These are phyloP conservation scores for Dujonia santamariae DNA, from an alignment of 1,139 yeast species.

Conservation along the genomic window DNA sequence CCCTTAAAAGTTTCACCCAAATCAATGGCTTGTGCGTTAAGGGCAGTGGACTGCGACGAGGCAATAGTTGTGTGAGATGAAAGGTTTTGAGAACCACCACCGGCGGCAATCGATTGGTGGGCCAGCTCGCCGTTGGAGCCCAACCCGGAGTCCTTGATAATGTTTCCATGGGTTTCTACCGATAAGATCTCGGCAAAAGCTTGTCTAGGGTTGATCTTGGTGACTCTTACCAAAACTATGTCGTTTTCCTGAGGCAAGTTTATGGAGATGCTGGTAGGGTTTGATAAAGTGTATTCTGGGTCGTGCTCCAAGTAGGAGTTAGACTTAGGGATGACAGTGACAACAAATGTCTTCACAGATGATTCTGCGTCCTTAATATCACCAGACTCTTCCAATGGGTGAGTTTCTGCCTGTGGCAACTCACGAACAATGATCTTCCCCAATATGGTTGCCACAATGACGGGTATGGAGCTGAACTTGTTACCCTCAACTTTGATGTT, in stretches of 20 bases:
- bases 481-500: constrained; percentile 24
- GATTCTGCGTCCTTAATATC: background rate
- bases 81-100: constrained; percentile 53
- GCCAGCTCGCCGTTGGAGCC: constrained; percentile 58
- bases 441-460: constrained; percentile 64
- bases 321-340: constrained; percentile 28
- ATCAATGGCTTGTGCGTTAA: constrained; percentile 52
- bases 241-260: constrained; percentile 84
- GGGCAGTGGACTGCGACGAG: constrained; percentile 30
- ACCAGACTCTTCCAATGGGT: background rate
- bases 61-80: constrained; percentile 47
- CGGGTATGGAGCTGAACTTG: constrained; percentile 29
- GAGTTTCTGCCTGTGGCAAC: constrained; percentile 9
- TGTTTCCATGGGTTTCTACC: constrained; percentile 64
- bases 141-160: constrained; percentile 60
- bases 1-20: constrained; percentile 92
- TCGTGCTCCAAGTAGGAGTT: constrained; percentile 33
- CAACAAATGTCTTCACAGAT: constrained; percentile 21
- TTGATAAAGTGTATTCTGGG: constrained; percentile 12
- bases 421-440: constrained; percentile 51
- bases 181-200: constrained; percentile 82
- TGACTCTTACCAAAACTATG: constrained; percentile 73
- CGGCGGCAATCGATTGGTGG: constrained; percentile 39
- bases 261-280: constrained; percentile 27
- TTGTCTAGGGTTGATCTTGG: constrained; percentile 63